phyloP scores from a whole-genome alignment of 805 yeast species.

The Sungouiozyma intestinalis region DNA sequence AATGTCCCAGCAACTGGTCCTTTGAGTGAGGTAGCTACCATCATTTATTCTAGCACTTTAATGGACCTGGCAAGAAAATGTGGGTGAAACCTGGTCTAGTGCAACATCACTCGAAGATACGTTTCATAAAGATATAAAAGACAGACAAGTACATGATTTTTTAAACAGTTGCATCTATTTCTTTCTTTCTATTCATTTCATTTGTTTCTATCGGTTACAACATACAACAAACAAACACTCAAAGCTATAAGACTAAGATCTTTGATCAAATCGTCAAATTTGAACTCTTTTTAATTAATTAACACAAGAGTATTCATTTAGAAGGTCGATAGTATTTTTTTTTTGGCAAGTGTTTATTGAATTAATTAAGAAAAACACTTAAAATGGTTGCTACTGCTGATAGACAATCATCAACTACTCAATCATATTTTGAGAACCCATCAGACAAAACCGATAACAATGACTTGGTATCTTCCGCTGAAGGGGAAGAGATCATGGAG shows the following conservation, averaged over 20 bases:
- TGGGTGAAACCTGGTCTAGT: background rate
- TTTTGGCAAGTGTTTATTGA: no score
- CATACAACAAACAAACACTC: no score
- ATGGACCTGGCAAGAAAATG: background rate
- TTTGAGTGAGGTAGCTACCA: background rate
- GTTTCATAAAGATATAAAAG: background rate
- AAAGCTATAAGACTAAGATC: no score
- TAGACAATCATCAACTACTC: constrained; percentile 2
- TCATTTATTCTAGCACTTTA: background rate
- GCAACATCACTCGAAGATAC: background rate
- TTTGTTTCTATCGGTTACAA: no score
- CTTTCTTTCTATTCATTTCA: no score
- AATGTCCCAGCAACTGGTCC: no score
- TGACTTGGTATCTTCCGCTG: background rate
- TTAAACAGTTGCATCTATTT: background rate
- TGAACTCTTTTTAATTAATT: no score
- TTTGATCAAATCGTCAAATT: no score
- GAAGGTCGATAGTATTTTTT: no score
- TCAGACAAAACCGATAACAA: constrained; percentile 1
- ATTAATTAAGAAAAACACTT: no score
- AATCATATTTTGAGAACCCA: background rate
- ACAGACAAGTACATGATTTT: background rate
- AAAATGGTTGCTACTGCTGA: background rate
- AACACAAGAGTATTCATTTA: no score
- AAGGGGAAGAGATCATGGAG: background rate